Conservation (phyloP, 495 filamentous ascomycete genomes). For the Hyaloscypha variabilis region DNA sequence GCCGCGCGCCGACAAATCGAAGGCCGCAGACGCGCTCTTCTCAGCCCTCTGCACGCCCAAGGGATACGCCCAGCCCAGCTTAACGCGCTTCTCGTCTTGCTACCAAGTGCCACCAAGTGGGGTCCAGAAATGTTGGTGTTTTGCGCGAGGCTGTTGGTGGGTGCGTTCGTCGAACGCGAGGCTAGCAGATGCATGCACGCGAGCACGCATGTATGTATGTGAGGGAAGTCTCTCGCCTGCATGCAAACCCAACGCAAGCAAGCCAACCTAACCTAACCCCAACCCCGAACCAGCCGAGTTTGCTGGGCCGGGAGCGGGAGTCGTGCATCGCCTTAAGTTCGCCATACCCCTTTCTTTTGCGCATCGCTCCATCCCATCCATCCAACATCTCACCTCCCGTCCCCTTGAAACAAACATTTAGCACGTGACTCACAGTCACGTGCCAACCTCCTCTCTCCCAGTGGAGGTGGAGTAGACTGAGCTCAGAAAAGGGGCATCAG, state of each 20-base stretch:
- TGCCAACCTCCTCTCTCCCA: not conserved
- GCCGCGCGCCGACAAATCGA: not conserved
- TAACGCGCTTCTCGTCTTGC: not conserved
- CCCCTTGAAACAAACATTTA: too few relatives aligned
- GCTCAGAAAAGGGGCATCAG: not conserved
- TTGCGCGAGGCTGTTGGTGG: not conserved
- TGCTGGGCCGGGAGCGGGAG: not conserved
- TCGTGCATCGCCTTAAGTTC: too few relatives aligned
- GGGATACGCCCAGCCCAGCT: not conserved
- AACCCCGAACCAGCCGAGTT: not conserved
- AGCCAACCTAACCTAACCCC: too few relatives aligned
- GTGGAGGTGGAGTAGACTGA: not conserved
- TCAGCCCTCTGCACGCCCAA: not conserved
- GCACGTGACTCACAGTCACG: not conserved
- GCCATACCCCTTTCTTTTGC: too few relatives aligned
- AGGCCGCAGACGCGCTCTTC: not conserved
- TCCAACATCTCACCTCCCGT: too few relatives aligned
- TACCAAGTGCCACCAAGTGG: not conserved
- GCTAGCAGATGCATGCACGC: too few relatives aligned
- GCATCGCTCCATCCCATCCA: too few relatives aligned
- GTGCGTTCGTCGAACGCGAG: not conserved
- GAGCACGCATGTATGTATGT: too few relatives aligned
- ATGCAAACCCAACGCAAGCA: too few relatives aligned
- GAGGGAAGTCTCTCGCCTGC: too few relatives aligned
- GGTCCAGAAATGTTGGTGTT: not conserved